Conservation (phyloP, 768 basidiomycete genomes). For the Boletus fagicola region DNA sequence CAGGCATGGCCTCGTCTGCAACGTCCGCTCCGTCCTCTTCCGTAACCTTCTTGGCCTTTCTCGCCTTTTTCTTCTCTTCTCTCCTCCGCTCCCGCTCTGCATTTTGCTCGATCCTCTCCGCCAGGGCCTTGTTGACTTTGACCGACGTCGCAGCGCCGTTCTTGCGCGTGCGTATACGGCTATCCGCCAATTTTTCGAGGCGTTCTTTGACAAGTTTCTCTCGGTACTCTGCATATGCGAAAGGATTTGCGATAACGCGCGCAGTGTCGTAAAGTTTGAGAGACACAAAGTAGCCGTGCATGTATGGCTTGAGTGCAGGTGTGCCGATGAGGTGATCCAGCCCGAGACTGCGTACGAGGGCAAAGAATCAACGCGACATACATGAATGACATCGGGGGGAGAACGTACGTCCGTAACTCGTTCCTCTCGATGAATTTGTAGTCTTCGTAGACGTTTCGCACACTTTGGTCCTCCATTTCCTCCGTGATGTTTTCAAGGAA, state of each 20-base stretch:
- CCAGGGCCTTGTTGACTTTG: conserved; percentile 72
- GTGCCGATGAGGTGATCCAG: conserved; percentile 94
- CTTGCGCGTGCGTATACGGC: conserved; percentile 82
- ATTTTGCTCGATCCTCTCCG: conserved; percentile 71
- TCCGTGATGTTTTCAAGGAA: conserved; percentile 99
- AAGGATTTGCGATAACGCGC: conserved; percentile 93
- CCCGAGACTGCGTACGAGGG: conserved; percentile 61
- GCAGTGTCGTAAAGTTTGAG: conserved; percentile 96
- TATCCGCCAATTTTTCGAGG: conserved; percentile 92
- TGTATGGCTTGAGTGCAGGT: conserved; percentile 94
- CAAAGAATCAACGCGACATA: background rate
- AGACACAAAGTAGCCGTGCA: conserved; percentile 99
- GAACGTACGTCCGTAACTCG: conserved; percentile 78
- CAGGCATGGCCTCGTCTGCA: conserved; percentile 34
- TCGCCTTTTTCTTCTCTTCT: conserved; percentile 52
- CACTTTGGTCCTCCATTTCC: conserved; percentile 91
- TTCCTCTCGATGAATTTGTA: conserved; percentile 93
- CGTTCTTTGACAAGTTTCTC: conserved; percentile 85
- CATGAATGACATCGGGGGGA: conserved; percentile 3
- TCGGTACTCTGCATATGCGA: conserved; percentile 91
- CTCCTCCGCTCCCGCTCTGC: conserved; percentile 51
- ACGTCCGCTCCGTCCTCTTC: conserved; percentile 35
- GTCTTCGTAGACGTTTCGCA: conserved; percentile 84
- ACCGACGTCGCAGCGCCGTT: conserved; percentile 35
- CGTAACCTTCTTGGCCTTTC: conserved; percentile 40